These are phyloP conservation scores for Pseudogymnoascus sp. DNA, from an alignment of 2,329 filamentous ascomycete species.

Conservation along the genomic window DNA sequence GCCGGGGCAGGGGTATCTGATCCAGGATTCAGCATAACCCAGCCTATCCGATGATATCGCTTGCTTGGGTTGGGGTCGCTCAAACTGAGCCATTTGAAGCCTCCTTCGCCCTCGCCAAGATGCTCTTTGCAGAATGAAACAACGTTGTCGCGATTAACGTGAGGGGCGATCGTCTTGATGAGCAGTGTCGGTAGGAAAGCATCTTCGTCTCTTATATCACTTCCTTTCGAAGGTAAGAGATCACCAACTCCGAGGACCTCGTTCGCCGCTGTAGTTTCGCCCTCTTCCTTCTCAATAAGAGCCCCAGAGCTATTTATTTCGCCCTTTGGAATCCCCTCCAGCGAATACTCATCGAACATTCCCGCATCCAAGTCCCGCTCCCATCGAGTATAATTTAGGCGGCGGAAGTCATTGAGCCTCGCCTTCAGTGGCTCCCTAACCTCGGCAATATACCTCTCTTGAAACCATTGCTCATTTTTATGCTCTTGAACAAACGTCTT, in stretches of 20 bases:
- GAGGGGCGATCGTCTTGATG: slow-evolving; percentile 96
- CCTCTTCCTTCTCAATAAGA: slow-evolving; percentile 87
- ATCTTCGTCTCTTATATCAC: slow-evolving; percentile 82
- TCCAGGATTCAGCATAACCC: slow-evolving; percentile 88
- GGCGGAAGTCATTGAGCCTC: slow-evolving; percentile 72
- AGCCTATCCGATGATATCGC: slow-evolving; percentile 93
- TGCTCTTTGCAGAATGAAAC: slow-evolving; percentile 93
- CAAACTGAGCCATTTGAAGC: slow-evolving; percentile 91
- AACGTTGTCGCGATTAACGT: slow-evolving; percentile 86
- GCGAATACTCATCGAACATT: slow-evolving; percentile 85
- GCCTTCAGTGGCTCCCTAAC: slow-evolving; percentile 65
- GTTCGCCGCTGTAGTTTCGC: slow-evolving; percentile 82
- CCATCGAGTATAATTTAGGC: slow-evolving; percentile 76
- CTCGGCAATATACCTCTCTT: slow-evolving; percentile 83
- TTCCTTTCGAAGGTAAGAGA: slow-evolving; percentile 71
- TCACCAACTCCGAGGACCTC: slow-evolving; percentile 91
- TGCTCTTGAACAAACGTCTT: slow-evolving; percentile 84
- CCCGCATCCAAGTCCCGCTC: slow-evolving; percentile 77
- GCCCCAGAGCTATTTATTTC: slow-evolving; percentile 83
- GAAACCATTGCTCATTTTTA: slow-evolving; percentile 96
- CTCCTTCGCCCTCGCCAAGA: slow-evolving; percentile 80
- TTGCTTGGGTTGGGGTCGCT: slow-evolving; percentile 97
- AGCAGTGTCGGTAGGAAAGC: slow-evolving; percentile 84
- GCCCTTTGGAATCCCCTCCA: slow-evolving; percentile 89
- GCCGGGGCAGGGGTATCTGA: slow-evolving; percentile 53